Base-by-base conservation (phyloP, 2,329 filamentous ascomycete species). In the Pseudocercospora fuligena region DNA sequence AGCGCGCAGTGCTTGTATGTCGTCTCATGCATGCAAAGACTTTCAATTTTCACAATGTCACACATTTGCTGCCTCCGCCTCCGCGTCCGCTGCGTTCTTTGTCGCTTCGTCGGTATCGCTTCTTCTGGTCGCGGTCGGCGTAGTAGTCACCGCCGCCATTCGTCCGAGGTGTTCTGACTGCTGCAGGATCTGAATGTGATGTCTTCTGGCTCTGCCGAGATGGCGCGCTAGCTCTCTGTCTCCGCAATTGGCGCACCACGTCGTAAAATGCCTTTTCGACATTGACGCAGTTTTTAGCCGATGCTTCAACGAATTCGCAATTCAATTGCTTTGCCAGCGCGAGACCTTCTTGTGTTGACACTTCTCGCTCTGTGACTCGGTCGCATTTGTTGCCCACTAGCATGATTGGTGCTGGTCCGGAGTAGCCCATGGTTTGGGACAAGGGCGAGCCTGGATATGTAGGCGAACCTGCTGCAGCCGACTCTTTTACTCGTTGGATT, bases 201-300 rank as follows among this genome's bases (percentile, higher is more conserved):
- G 63, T 61, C 43, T 64, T 68, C 23, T 68, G 66, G 61, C 69
- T 69, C 40, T 68, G 60, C 16, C 65, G 64, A 27, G 71, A 66
- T n/a, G 74, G 73, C 19, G 70, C 72, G 31, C 60, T 73, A 16
- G 72, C 74, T 70, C 92, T 87, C 81, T 97, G 93, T 74, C 92
- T 89, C 73, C 95, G 90, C 71, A 99, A 84, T 79, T 95, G 92
- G 73, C 95, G 86, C 63, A 98, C 95, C 7, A 99, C 95, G 77
- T 99, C 95, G 81, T 97, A 98, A 78, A 99, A 98, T 33, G 93
- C 94, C 85, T 97, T 98, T 80, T 97, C 95, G 62, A 97, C 94
- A 76, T 98, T 97, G 84, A 97, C 93, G 82, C 94, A 97, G 79
- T 97, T 97, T 84, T 97, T 97, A 40, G 94, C 94, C 6, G 94